These are phyloP conservation scores for Diutina rugosa DNA, from an alignment of 1,139 yeast genomes.

Conservation along the genomic window DNA sequence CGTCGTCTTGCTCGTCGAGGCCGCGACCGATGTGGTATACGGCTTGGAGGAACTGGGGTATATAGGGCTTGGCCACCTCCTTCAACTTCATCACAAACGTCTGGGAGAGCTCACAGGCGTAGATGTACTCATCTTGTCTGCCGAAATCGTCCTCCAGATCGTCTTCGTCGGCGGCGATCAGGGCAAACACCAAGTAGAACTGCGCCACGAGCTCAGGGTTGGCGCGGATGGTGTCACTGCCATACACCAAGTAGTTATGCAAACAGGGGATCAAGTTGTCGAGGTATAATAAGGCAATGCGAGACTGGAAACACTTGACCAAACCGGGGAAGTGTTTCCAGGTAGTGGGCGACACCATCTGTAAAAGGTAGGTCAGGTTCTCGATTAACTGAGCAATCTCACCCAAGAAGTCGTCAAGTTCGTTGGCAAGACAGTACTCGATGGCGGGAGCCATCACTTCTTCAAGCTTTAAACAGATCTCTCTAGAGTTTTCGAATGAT, in stretches of 20 bases:
- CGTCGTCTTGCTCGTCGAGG: conserved; percentile 8
- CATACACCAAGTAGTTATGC: conserved; percentile 69
- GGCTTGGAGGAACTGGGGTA: conserved; percentile 25
- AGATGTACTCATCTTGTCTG: conserved; percentile 26
- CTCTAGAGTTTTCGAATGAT: conserved; percentile 73
- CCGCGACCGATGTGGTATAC: conserved; percentile 8
- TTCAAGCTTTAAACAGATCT: conserved; percentile 54
- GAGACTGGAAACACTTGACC: conserved; percentile 39
- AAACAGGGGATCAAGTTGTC: conserved; percentile 71
- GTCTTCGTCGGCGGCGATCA: conserved; percentile 25
- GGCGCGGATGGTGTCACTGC: conserved; percentile 34
- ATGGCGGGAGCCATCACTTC: conserved; percentile 65
- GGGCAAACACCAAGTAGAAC: conserved; percentile 21
- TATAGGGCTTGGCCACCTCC: conserved; percentile 22
- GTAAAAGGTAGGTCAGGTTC: conserved; percentile 65
- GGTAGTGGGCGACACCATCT: conserved; percentile 58
- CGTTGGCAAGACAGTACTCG: conserved; percentile 47
- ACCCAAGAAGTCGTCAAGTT: conserved; percentile 65
- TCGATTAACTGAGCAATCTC: conserved; percentile 81
- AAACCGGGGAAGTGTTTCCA: conserved; percentile 61
- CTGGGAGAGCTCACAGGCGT: conserved; percentile 43
- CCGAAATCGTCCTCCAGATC: conserved; percentile 20
- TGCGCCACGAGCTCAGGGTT: conserved; percentile 13
- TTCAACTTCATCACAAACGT: conserved; percentile 38
- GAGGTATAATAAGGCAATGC: conserved; percentile 46